A percentile compares a stretch with the other conserved stretches of the same genome.
phyloP scores from a whole-genome alignment of 805 yeast species.

The Zygotorulaspora florentina region DNA sequence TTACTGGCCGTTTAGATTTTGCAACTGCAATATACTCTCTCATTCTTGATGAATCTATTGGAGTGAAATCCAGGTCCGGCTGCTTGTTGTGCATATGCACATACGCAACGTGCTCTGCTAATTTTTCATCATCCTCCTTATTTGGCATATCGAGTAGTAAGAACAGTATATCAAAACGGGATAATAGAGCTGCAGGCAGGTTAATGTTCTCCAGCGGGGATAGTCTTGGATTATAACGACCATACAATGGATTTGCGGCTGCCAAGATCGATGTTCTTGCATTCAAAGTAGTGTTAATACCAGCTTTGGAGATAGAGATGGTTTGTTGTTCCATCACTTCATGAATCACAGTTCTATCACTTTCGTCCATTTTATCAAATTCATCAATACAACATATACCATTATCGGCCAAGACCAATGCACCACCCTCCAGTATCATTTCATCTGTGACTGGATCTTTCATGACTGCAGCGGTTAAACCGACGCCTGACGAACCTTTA shows the following conservation, averaged over 20 bases:
- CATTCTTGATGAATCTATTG: constrained; percentile 72
- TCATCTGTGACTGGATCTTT: constrained; percentile 98
- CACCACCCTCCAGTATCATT: constrained; percentile 98
- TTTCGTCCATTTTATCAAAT: constrained; percentile 97
- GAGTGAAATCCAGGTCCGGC: constrained; percentile 71
- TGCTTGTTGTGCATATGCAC: constrained; percentile 92
- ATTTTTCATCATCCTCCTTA: constrained; percentile 71
- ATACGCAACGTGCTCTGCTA: constrained; percentile 91
- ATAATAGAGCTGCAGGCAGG: constrained; percentile 90
- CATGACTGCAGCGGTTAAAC: constrained; percentile 98
- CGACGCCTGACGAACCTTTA: constrained; percentile 98
- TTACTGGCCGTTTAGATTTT: constrained; percentile 76
- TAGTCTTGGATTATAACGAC: constrained; percentile 84
- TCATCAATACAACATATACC: constrained; percentile 99
- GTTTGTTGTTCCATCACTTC: constrained; percentile 99
- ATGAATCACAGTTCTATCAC: constrained; percentile 94
- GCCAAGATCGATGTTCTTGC: constrained; percentile 95
- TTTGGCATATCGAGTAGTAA: constrained; percentile 81
- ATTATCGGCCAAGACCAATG: constrained; percentile 91
- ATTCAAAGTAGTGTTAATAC: constrained; percentile 91
- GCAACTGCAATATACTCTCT: constrained; percentile 88
- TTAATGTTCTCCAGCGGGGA: constrained; percentile 95
- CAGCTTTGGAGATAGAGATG: constrained; percentile 94
- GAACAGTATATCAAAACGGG: constrained; percentile 89
- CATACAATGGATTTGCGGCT: constrained; percentile 97